Evolutionary conservation across 257 asterid genomes (phyloP), one percentile per base, ranked within the genome.

Genomic region (Euphrasia confusa): DNA sequence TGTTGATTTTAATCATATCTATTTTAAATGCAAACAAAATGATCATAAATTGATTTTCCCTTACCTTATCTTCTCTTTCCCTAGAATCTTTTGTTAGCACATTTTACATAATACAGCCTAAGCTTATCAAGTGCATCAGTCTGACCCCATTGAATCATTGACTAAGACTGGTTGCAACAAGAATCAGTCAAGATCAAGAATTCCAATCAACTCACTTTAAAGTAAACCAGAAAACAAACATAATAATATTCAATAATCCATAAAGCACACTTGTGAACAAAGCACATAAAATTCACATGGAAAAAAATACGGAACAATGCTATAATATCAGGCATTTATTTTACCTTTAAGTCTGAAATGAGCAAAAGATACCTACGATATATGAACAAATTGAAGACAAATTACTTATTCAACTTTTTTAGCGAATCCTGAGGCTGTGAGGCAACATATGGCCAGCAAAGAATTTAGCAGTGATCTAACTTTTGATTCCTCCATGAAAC

Each of bases 391-490:
- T 0, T 44, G 24, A 58, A 59, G 32, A 24, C 12, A 24, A 61
- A 24, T 40, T 61, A 42, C 40, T 4, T 4, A 21, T 21, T 61
- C 40, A 42, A 24, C 55, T 24, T 61, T 24, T 44, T 33, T 10
- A 44, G 33, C 21, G 18, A n/a, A 40, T 10, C 37, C 53, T 60
- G 24, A 21, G 24, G 24, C 24, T 21, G 26, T 21, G 26, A 42
- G 53, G 53, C 30, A 35, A 7, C 50, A 35, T 9, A 26, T 40
- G 54, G 65, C 39, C 39, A 10, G 37, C 21, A 33, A 60, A 32
- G 24, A 58, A 30, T 40, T 59, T 39, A 39, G 50, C 64, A 60
- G 37, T 39, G 53, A 17, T 21, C 30, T 17, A 60, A 60, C 64
- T 39, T 3, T 39, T 4, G 52, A 37, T 39, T 33, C 39, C 39